A percentile compares a stretch with the other conserved stretches of the same genome.
These are phyloP conservation scores for Coniella lustricola DNA, from an alignment of 2,329 filamentous ascomycete species.

Conservation along the genomic window DNA sequence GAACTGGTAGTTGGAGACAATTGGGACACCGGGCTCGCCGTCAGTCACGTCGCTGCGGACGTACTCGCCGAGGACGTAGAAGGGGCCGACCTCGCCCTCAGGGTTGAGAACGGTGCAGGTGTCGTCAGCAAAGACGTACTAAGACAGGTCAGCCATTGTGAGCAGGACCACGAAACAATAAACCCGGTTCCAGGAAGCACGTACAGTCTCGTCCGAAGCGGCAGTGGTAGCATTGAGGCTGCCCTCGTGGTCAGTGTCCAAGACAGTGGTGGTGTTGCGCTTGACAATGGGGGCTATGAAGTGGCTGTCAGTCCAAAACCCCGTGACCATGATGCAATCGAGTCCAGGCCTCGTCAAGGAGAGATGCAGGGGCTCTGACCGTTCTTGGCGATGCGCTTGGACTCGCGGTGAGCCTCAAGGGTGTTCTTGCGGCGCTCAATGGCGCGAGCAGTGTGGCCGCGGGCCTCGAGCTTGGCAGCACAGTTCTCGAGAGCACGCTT, in stretches of 20 bases:
- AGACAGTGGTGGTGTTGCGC: constrained; percentile 4
- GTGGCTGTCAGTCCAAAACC: neutral
- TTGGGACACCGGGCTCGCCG: constrained; percentile 29
- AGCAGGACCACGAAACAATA: too few species aligned
- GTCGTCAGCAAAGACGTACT: constrained; percentile 4
- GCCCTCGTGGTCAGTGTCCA: constrained; percentile 5
- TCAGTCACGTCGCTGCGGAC: constrained; percentile 31
- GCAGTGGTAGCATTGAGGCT: neutral
- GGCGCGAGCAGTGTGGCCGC: constrained; percentile 5
- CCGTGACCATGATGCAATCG: too few species aligned
- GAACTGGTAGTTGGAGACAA: constrained; percentile 35
- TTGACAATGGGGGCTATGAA: constrained; percentile 2
- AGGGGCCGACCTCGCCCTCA: constrained; percentile 30
- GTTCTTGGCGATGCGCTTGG: constrained; percentile 2
- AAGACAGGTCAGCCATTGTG: too few species aligned
- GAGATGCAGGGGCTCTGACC: neutral
- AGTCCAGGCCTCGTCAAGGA: too few species aligned
- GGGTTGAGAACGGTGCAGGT: constrained; percentile 22
- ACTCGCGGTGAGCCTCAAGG: constrained; percentile 2
- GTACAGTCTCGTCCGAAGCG: constrained; percentile 1
- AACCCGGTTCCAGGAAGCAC: neutral
- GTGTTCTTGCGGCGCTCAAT: constrained; percentile 6
- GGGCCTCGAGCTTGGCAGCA: constrained; percentile 11
- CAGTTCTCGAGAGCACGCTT: constrained; percentile 9
- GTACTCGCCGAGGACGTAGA: constrained; percentile 25